Percentiles rank a stretch among this genome's conserved stretches.
phyloP scores from a whole-genome alignment of 768 basidiomycete species.

The Fistulinella prunicolor region DNA sequence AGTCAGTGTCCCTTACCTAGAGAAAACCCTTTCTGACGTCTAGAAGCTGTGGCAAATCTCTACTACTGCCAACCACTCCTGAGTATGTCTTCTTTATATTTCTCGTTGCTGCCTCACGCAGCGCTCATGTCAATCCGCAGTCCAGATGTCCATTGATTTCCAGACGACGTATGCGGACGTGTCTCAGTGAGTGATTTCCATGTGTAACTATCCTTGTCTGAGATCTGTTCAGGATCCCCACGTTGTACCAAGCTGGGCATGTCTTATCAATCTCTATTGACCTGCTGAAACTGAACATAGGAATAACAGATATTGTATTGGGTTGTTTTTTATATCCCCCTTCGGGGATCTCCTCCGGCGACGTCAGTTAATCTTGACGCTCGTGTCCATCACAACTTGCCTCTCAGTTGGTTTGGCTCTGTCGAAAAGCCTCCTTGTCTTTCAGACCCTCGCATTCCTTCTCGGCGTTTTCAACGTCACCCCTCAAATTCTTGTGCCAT shows the following conservation, averaged over 20 bases:
- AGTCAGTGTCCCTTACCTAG: constrained; percentile 9
- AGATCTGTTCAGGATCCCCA: constrained; percentile 46
- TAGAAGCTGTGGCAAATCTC: constrained; percentile 53
- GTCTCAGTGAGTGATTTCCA: constrained; percentile 21
- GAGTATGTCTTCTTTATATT: constrained; percentile 47
- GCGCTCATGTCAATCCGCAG: constrained; percentile 1
- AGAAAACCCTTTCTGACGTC: constrained; percentile 1
- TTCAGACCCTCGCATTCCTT: constrained; percentile 37
- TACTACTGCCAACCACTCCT: constrained; percentile 82
- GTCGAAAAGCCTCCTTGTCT: constrained; percentile 30
- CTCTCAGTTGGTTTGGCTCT: constrained; percentile 40
- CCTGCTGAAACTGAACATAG: neutral
- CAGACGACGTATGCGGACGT: constrained; percentile 29
- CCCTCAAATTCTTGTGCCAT: constrained; percentile 38
- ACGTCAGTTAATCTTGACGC: constrained; percentile 38
- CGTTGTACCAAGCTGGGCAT: constrained; percentile 65
- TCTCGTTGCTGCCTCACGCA: neutral
- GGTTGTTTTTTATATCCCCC: constrained; percentile 42
- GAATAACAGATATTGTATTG: constrained; percentile 17
- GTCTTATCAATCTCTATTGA: constrained; percentile 1
- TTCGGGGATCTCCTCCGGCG: constrained; percentile 45
- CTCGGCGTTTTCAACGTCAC: constrained; percentile 39
- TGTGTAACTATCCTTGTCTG: neutral
- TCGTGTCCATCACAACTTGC: constrained; percentile 31
- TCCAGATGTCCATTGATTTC: constrained; percentile 38